Conservation (phyloP, 805 yeast species). For the Candida parachauliodes region DNA sequence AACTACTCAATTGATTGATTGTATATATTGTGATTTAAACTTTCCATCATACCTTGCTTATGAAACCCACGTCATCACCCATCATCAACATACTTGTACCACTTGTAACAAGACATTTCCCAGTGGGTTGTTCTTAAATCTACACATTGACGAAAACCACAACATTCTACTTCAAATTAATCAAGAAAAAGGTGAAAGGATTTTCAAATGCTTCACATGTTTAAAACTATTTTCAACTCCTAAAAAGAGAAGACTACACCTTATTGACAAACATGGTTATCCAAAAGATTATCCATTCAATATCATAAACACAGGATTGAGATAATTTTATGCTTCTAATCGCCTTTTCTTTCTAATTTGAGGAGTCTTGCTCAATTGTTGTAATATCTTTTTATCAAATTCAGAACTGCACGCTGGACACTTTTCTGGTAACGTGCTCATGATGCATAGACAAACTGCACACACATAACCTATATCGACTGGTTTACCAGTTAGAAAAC, state of each 20-base stretch:
- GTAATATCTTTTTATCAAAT: conserved; percentile 64
- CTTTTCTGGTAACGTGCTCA: conserved; percentile 65
- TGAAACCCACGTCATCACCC: conserved; percentile 20
- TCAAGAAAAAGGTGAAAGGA: conserved; percentile 36
- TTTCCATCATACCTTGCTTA: conserved; percentile 15
- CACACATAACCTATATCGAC: conserved; percentile 95
- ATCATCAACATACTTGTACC: conserved; percentile 31
- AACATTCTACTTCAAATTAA: conserved; percentile 42
- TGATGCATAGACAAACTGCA: conserved; percentile 83
- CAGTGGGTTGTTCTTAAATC: conserved; percentile 33
- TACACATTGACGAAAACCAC: conserved; percentile 54
- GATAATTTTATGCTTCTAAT: no score
- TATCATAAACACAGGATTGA: conserved; percentile 23
- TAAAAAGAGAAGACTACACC: conserved; percentile 43
- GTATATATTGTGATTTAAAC: not conserved
- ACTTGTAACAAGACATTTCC: conserved; percentile 43
- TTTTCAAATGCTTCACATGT: conserved; percentile 47
- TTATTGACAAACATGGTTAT: conserved; percentile 48
- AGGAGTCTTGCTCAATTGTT: conserved; percentile 58
- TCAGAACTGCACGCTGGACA: conserved; percentile 88
- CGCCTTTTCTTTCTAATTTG: conserved; percentile 36
- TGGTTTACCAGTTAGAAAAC: conserved; percentile 84
- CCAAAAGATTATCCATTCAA: conserved; percentile 35
- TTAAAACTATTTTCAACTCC: conserved; percentile 33
- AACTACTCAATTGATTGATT: not conserved